These are phyloP conservation scores for Phanerochaete sordida DNA, from an alignment of 768 basidiomycete species.

Conservation along the genomic window DNA sequence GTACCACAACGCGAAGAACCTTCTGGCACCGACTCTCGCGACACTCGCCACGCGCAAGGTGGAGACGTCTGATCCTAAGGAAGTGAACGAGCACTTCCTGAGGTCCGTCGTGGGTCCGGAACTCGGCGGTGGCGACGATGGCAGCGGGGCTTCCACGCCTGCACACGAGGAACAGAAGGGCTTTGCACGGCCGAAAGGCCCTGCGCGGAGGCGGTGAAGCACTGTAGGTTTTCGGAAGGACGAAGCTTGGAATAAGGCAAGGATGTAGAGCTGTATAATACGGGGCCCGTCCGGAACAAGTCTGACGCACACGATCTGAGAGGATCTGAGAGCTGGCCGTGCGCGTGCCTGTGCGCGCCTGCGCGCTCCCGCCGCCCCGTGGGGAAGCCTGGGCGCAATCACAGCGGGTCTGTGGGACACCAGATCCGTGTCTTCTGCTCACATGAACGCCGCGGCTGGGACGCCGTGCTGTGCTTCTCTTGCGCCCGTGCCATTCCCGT, in stretches of 20 bases:
- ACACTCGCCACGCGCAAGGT: slow-evolving; percentile 57
- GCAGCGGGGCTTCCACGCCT: slow-evolving; percentile 2
- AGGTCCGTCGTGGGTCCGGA: slow-evolving; percentile 49
- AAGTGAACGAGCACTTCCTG: slow-evolving; percentile 64
- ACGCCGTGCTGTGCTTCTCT: neutral
- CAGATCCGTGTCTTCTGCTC: neutral
- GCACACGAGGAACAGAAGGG: slow-evolving; percentile 33
- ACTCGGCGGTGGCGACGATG: neutral
- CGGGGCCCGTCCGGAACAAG: neutral
- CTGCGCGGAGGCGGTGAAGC: slow-evolving; percentile 46
- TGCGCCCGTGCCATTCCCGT: neutral
- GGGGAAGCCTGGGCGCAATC: neutral
- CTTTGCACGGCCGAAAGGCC: slow-evolving; percentile 72
- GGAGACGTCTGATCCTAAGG: slow-evolving; percentile 78
- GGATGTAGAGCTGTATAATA: neutral
- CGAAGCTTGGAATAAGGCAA: neutral
- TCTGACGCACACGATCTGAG: neutral
- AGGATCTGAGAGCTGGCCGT: too few species aligned
- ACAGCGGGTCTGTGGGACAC: neutral
- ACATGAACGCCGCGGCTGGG: neutral
- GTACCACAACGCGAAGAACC: slow-evolving; percentile 51
- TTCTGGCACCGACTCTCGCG: slow-evolving; percentile 38
- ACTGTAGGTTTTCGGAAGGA: neutral
- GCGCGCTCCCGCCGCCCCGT: neutral
- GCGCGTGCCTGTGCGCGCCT: neutral